These are phyloP conservation scores for Xylaria sp. DNA, from an alignment of 2,329 filamentous ascomycete species.

Conservation along the genomic window DNA sequence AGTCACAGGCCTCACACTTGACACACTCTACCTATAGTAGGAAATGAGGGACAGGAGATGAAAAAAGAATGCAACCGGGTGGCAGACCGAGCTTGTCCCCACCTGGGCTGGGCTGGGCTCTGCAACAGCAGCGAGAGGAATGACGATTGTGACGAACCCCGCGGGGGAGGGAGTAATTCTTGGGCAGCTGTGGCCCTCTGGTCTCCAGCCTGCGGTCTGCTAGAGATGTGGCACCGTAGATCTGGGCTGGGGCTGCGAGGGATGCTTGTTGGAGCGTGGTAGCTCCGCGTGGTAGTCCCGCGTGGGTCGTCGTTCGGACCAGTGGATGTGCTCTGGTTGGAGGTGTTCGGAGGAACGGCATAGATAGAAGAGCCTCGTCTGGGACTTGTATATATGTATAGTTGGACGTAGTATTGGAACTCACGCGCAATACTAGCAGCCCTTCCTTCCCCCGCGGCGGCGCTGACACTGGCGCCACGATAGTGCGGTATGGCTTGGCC, in stretches of 20 bases:
- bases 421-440: neutral
- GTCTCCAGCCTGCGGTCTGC: neutral
- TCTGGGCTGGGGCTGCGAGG: conserved; percentile 31
- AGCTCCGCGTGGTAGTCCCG: conserved; percentile 5
- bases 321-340: conserved; percentile 51
- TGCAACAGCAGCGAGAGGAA: conserved; percentile 31
- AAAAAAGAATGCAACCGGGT: neutral
- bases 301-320: conserved; percentile 48
- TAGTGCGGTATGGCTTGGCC: neutral
- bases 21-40: conserved; percentile 9
- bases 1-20: conserved; percentile 2
- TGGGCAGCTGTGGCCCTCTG: too few relatives aligned
- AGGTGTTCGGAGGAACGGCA: conserved; percentile 47
- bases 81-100: conserved; percentile 6
- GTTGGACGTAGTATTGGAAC: neutral
- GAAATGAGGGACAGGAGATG: neutral
- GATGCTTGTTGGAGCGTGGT: conserved; percentile 30
- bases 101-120: conserved; percentile 11
- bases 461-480: neutral
- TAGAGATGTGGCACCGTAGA: conserved; percentile 14
- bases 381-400: neutral
- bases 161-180: conserved; percentile 28
- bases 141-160: conserved; percentile 38
- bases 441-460: neutral
- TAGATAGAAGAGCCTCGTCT: conserved; percentile 17